Conservation (phyloP, 306 rosid species). For the Argentina anserina region DNA sequence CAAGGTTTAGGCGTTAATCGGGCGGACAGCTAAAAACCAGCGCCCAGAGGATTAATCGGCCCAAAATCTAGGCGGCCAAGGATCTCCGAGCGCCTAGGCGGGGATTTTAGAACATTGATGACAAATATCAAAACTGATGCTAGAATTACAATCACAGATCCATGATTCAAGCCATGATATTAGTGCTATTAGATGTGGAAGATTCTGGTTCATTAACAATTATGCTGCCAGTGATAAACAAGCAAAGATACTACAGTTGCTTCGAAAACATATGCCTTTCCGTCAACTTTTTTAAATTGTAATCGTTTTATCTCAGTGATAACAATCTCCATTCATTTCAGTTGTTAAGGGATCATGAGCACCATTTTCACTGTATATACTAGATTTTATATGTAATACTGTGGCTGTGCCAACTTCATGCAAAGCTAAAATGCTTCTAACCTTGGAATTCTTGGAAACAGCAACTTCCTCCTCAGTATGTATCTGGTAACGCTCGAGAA, state of each 20-base stretch:
- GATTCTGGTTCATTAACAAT: too few species aligned
- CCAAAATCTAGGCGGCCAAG: too few species aligned
- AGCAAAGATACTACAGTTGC: neutral
- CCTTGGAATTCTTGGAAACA: constrained; percentile 11
- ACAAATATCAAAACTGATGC: too few species aligned
- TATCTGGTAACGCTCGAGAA: constrained; percentile 20
- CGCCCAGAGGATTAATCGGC: too few species aligned
- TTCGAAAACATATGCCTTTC: neutral
- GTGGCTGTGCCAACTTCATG: neutral
- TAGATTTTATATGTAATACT: neutral
- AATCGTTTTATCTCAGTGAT: neutral
- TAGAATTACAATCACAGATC: too few species aligned
- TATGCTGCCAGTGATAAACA: neutral
- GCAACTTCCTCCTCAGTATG: constrained; percentile 14
- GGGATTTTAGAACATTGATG: too few species aligned
- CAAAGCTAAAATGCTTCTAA: neutral
- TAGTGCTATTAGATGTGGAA: too few species aligned
- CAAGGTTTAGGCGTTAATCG: too few species aligned
- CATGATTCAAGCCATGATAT: too few species aligned
- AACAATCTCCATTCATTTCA: neutral
- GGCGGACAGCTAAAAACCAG: too few species aligned
- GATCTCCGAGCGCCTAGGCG: too few species aligned
- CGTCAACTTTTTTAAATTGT: neutral
- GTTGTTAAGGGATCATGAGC: neutral
- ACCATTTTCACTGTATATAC: neutral